Percentiles rank a stretch among this genome's conserved stretches.
phyloP scores from a whole-genome alignment of 2,329 filamentous ascomycete genomes.

The Furcasterigmium furcatum region DNA sequence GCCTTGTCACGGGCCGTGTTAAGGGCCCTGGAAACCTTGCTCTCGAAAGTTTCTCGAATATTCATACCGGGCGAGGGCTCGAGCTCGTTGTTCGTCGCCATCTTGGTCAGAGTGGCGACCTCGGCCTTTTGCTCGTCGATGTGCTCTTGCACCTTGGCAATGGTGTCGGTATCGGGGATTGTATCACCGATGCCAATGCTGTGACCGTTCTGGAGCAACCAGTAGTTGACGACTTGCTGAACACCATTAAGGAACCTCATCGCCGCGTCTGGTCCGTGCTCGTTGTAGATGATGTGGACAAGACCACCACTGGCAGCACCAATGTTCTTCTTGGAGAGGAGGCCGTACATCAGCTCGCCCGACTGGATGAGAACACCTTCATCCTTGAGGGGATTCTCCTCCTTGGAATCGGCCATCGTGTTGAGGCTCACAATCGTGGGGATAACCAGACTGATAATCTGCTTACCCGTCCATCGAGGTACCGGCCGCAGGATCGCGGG shows the following conservation, averaged over 20 bases:
- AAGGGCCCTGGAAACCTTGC: conserved; percentile 88
- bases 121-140: conserved; percentile 80
- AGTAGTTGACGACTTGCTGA: conserved; percentile 94
- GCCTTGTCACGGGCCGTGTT: conserved; percentile 96
- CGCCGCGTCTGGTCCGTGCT: conserved; percentile 79
- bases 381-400: conserved; percentile 65
- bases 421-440: conserved; percentile 81
- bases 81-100: conserved; percentile 81
- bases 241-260: conserved; percentile 96
- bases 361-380: conserved; percentile 79
- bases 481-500: conserved; percentile 92
- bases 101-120: conserved; percentile 70
- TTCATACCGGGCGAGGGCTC: conserved; percentile 98
- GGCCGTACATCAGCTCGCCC: conserved; percentile 85
- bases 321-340: conserved; percentile 90
- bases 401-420: conserved; percentile 57
- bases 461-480: conserved; percentile 96
- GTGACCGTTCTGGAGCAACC: conserved; percentile 93
- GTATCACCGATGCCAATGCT: conserved; percentile 99
- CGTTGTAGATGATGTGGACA: conserved; percentile 94
- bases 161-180: conserved; percentile 83
- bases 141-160: conserved; percentile 77
- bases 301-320: conserved; percentile 89
- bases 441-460: conserved; percentile 91
- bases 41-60: conserved; percentile 96